phyloP scores from a whole-genome alignment of 2,329 filamentous ascomycete species.

The Aphanocladium album region DNA sequence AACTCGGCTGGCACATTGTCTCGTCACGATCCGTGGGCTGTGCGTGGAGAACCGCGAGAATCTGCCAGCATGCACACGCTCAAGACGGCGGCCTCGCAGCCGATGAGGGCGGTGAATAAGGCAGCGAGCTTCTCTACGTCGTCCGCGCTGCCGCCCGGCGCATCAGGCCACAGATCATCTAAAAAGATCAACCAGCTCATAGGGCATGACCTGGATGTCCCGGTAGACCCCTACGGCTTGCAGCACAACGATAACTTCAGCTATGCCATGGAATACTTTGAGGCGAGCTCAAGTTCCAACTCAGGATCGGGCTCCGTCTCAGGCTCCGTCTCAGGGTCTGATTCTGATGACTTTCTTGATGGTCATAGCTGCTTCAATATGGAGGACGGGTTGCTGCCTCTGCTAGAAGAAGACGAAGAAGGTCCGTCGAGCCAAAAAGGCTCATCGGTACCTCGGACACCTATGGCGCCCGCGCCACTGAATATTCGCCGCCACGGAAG shows the following conservation, averaged over 20 bases:
- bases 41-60: background rate
- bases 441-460: conserved; percentile 5
- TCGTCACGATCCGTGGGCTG: background rate
- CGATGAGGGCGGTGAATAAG: background rate
- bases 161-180: conserved; percentile 25
- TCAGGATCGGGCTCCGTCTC: background rate
- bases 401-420: conserved; percentile 1
- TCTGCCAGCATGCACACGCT: background rate
- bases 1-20: too few relatives aligned
- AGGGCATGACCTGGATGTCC: conserved; percentile 32
- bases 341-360: background rate
- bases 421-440: background rate
- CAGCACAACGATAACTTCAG: background rate
- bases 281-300: background rate
- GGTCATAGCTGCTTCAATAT: background rate
- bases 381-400: background rate
- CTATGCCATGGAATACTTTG: background rate
- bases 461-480: background rate
- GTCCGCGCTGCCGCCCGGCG: conserved; percentile 7
- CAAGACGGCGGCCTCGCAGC: background rate
- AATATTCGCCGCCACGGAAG: background rate
- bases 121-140: background rate
- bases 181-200: conserved; percentile 39
- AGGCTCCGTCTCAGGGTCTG: background rate
- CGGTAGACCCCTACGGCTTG: background rate